Evolutionary conservation across 2,329 filamentous ascomycete species (phyloP), one percentile per base, ranked within the genome.

Genomic region (Exophiala sp.): DNA sequence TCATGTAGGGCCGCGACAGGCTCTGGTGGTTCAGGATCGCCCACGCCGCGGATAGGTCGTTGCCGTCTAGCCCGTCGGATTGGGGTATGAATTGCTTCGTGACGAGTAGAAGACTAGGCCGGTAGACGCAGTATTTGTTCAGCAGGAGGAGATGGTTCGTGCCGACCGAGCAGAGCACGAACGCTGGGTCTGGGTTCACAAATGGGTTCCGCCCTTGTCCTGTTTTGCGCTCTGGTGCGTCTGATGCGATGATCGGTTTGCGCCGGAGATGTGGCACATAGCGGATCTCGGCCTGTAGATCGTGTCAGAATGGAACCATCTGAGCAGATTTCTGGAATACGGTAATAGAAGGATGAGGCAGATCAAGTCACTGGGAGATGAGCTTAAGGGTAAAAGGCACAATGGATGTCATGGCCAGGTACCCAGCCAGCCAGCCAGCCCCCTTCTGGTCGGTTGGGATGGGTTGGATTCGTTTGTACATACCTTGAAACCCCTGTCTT

Each of bases 71-170:
- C 18, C 65, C 62, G 22, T 71, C 66, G 1, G 62, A 64, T 55
- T 71, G 69, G 5, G 61, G 62, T 1, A 61, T 63, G 50, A 69
- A 72, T 1, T 66, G 60, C 5, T 61, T 62, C 5, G 71, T 72
- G 39, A 68, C 67, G 22, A 71, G 60, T 2, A 70, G 64, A 35
- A 69, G 51, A 51, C 56, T 64, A 22, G 76, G 65, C 18, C 61
- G 53, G 39, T 62, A 62, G 4, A 62, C 50, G 29, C 56, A 59
- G 49, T 50, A 63, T 37, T 60, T 63, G 46, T 63, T 63, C 14
- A 63, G 40, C 38, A 62, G 47, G 9, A 63, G 52, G n/a, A 53
- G 50, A 41, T 63, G 61, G 19, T 49, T 45, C 4, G 46, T 37
- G 8, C 60, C 60, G 29, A 62, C 52, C 29, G 52, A 21, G 13